These are phyloP conservation scores for Mallotus nudiflorus DNA, from an alignment of 345 rosid species.

Conservation along the genomic window DNA sequence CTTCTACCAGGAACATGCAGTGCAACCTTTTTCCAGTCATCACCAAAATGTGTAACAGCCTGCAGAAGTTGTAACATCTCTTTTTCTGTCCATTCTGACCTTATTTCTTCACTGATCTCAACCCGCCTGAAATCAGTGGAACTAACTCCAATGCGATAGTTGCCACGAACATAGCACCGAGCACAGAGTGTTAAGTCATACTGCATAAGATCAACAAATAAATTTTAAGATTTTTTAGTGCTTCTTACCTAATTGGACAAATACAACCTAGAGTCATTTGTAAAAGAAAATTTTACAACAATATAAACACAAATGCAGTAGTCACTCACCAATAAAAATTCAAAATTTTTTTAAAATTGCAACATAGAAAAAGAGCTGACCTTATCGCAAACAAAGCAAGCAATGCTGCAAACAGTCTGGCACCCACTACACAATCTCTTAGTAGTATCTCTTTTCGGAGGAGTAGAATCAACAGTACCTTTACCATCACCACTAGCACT, in stretches of 20 bases:
- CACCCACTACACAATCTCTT: constrained; percentile 78
- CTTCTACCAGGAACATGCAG: constrained; percentile 77
- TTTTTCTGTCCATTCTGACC: constrained; percentile 77
- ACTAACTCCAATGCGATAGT: constrained; percentile 73
- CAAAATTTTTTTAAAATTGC: not conserved
- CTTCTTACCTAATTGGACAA: not conserved
- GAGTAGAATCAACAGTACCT: constrained; percentile 29
- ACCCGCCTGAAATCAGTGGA: constrained; percentile 81
- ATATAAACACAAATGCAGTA: no score
- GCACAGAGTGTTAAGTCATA: constrained; percentile 86
- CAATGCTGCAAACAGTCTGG: constrained; percentile 75
- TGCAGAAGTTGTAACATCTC: constrained; percentile 78
- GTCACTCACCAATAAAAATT: not conserved
- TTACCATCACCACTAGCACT: constrained; percentile 16
- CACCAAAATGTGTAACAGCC: constrained; percentile 73
- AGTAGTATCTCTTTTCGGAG: constrained; percentile 39
- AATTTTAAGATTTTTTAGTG: not conserved
- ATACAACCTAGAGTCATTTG: not conserved
- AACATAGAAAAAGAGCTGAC: constrained; percentile 30
- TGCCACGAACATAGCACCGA: constrained; percentile 90
- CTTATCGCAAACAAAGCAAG: constrained; percentile 90
- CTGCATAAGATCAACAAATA: constrained; percentile 36
- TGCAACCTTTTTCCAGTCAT: constrained; percentile 94
- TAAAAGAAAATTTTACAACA: not conserved
- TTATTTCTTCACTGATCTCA: constrained; percentile 70